Conservation (phyloP, 1,139 yeast species). For the Hyphopichia wangnamkhiaoensis region DNA sequence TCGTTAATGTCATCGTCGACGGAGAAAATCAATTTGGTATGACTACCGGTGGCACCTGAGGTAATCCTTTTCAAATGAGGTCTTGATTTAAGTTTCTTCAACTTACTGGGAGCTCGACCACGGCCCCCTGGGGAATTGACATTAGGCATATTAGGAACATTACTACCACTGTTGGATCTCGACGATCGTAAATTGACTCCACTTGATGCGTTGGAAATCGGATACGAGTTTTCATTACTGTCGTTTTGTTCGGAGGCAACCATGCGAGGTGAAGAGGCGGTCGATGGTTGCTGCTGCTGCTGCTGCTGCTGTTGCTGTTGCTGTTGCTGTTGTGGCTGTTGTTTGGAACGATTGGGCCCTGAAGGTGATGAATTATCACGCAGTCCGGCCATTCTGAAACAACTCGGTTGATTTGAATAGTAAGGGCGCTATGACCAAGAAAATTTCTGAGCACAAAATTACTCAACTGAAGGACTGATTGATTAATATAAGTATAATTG, state of each 20-base stretch:
- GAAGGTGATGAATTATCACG: background rate
- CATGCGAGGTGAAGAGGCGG: slow-evolving; percentile 5
- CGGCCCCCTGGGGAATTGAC: slow-evolving; percentile 15
- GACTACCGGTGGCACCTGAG: slow-evolving; percentile 19
- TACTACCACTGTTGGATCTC: slow-evolving; percentile 8
- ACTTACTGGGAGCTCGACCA: slow-evolving; percentile 14
- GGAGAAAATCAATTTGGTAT: slow-evolving; percentile 50
- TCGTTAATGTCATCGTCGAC: slow-evolving; percentile 71
- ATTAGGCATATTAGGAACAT: slow-evolving; percentile 2
- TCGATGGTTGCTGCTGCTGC: no score
- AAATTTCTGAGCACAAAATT: no score
- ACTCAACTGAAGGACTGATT: no score
- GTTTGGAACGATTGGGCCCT: background rate
- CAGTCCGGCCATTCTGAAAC: no score
- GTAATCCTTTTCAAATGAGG: slow-evolving; percentile 26
- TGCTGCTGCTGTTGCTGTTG: slow-evolving; percentile 2
- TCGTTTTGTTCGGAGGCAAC: background rate
- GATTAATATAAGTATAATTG: no score
- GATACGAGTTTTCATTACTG: background rate
- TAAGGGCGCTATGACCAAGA: no score
- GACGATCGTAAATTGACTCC: slow-evolving; percentile 4
- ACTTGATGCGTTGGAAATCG: no score
- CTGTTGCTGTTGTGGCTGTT: background rate
- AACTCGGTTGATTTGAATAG: no score
- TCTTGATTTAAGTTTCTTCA: slow-evolving; percentile 20